phyloP scores from a whole-genome alignment of 495 filamentous ascomycete genomes.

The Penicillium salamii region DNA sequence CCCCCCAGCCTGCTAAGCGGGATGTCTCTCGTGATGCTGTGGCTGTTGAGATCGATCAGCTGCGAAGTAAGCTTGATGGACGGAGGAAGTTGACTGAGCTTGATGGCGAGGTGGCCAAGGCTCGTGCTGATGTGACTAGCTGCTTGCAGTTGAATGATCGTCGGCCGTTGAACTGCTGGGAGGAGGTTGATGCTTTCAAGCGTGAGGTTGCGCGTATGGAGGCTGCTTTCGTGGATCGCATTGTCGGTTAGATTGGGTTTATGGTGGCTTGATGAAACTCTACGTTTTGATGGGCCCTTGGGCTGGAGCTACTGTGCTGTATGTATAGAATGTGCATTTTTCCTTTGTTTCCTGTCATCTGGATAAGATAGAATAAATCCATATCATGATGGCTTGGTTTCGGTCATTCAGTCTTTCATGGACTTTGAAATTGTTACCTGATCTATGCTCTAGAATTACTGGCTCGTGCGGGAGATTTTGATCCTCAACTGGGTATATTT shows the following conservation, averaged over 20 bases:
- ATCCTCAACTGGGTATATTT: background rate
- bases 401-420: background rate
- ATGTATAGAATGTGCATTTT: slow-evolving; percentile 29
- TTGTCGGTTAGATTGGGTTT: slow-evolving; percentile 52
- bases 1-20: slow-evolving; percentile 28
- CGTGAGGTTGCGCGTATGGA: slow-evolving; percentile 81
- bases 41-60: slow-evolving; percentile 66
- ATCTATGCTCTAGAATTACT: too few species aligned
- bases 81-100: slow-evolving; percentile 67
- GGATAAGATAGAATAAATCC: slow-evolving; percentile 19
- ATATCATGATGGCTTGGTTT: slow-evolving; percentile 6
- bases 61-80: slow-evolving; percentile 70
- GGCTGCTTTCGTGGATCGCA: slow-evolving; percentile 80
- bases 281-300: slow-evolving; percentile 9
- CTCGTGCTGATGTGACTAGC: slow-evolving; percentile 71
- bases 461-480: too few species aligned
- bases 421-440: too few species aligned
- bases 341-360: slow-evolving; percentile 17
- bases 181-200: slow-evolving; percentile 89
- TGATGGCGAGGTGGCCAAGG: slow-evolving; percentile 66
- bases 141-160: slow-evolving; percentile 86
- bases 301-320: slow-evolving; percentile 25
- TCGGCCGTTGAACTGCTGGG: slow-evolving; percentile 91
- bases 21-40: slow-evolving; percentile 53
- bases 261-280: slow-evolving; percentile 12